These are phyloP conservation scores for Coniella vitis DNA, from an alignment of 2,329 filamentous ascomycete species.

Conservation along the genomic window DNA sequence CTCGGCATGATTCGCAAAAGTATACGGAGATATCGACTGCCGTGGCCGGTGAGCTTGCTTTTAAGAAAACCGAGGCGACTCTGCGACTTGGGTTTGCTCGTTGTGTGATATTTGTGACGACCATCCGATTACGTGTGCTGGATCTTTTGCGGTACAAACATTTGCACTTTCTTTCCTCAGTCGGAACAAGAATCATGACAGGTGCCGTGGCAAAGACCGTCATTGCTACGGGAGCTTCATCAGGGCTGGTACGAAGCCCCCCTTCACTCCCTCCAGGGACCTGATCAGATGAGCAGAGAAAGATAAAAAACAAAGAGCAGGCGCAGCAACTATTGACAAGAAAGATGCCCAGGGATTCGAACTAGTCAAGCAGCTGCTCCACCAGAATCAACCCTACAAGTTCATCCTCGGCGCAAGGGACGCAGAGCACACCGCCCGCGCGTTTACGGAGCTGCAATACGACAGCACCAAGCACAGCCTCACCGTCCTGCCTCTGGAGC, in stretches of 20 bases:
- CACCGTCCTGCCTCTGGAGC: slow-evolving; percentile 41
- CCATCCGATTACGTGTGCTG: no score
- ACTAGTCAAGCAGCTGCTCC: slow-evolving; percentile 43
- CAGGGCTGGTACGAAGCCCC: slow-evolving; percentile 42
- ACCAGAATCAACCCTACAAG: slow-evolving; percentile 36
- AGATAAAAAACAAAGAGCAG: no score
- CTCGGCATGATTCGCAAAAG: no score
- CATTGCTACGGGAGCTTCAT: slow-evolving; percentile 43
- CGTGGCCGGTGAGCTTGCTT: no score
- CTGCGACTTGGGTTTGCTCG: no score
- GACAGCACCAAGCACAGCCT: slow-evolving; percentile 34
- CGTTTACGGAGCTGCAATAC: slow-evolving; percentile 35
- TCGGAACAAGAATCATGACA: no score
- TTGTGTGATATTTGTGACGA: no score
- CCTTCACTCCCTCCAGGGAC: not conserved
- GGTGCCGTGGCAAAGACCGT: slow-evolving; percentile 37
- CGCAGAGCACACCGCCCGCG: slow-evolving; percentile 31
- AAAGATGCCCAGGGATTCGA: slow-evolving; percentile 39
- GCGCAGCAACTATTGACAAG: no score
- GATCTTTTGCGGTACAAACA: no score
- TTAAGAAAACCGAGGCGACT: no score
- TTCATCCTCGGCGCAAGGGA: slow-evolving; percentile 46
- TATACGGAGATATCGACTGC: no score
- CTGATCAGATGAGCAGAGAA: not conserved
- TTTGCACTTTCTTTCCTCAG: no score